Evolutionary conservation across 768 basidiomycete species (phyloP), one percentile per base, ranked within the genome.

Genomic region (Lentinus brumalis): DNA sequence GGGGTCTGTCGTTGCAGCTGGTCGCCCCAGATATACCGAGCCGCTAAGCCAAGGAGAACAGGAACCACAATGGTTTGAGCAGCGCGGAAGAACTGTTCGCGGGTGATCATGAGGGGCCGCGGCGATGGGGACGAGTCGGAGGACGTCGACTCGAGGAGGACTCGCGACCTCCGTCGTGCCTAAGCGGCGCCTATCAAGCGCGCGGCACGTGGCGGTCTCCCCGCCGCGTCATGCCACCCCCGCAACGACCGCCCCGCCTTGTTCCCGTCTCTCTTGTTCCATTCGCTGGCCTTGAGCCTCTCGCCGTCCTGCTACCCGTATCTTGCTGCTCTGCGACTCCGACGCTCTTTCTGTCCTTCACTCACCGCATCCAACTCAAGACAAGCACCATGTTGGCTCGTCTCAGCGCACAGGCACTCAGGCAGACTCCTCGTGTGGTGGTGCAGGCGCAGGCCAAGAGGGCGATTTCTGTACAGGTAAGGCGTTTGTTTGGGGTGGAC

Each of bases 401-500:
- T 58, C 57, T 68, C 50, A 65, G 59, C 46, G 44, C 67, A 46
- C 64, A 60, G 6, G 38, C 64, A 39, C 50, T 70, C 31, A 66
- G 59, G 47, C 64, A 60, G n/a, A 56, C 59, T 38, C 51, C 60
- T 40, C 56, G 55, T 18, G 49, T 40, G 47, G 49, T 52, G 46
- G 47, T 55, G 38, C 62, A 63, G 31, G 53, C 65, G 50, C 51
- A 53, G n/a, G 60, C 63, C 18, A 54, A 59, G 60, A 65, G 72
- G 32, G 65, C 63, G 30, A 71, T 75, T 49, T 75, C 72, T 35
- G 70, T 75, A 42, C 69, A 75, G 74, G 74, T 75, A 61, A 64
- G 69, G 50, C 21, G 18, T 58, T 42, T 56, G 66, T 59, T 53
- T 59, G 50, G 51, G 64, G 45, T 45, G 56, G 66, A 64, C 66